Base-by-base conservation (phyloP, 2,329 filamentous ascomycete species). In the Pseudopyrenochaeta lycopersici region DNA sequence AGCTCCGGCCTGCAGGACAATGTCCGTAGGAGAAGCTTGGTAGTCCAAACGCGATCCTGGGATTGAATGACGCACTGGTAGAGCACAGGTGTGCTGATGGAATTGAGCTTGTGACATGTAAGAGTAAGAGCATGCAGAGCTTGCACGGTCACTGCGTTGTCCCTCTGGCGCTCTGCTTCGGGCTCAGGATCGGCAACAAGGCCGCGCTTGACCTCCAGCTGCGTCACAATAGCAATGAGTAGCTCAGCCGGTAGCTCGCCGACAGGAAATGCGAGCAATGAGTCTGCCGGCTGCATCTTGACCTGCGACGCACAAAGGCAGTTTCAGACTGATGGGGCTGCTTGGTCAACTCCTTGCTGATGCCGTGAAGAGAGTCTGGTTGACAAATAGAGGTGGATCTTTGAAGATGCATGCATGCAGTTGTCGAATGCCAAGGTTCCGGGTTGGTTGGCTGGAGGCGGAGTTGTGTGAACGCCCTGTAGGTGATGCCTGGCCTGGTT, bases 181-280 rank as follows among this genome's bases (percentile, higher is more conserved):
- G 29, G 27, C 10, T 46, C 41, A 7, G 17, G 31, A 10, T 46
- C 45, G 3, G 43, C 15, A 2, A 53, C 20, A 18, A 50, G 57
- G 3, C 62, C 64, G 15, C 60, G 60, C 11, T 55, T 49, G 4
- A 58, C 42, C 5, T 38, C 39, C 5, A 68, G 47, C n/a, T 58
- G 41, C 12, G 39, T 44, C n/a, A 56, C 31, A 14, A 64, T 62
- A 6, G 48, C 43, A 21, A 68, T 49, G 1, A 68, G 47, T 2
- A 70, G 57, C 17, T 67, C 62, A 12, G 56, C 56, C 6, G 64
- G 60, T 9, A 68, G 56, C 20, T 20, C 12, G 4, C 35, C 35
- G n/a, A 38, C 7, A 38, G 17, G 7, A 10, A 17, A 38, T 12
- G 35, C 15, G 35, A 38, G 35, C 12, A 17, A 38, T 11, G 4